Evolutionary conservation across 768 basidiomycete species (phyloP).

Genomic region (Exsudoporus frostii): DNA sequence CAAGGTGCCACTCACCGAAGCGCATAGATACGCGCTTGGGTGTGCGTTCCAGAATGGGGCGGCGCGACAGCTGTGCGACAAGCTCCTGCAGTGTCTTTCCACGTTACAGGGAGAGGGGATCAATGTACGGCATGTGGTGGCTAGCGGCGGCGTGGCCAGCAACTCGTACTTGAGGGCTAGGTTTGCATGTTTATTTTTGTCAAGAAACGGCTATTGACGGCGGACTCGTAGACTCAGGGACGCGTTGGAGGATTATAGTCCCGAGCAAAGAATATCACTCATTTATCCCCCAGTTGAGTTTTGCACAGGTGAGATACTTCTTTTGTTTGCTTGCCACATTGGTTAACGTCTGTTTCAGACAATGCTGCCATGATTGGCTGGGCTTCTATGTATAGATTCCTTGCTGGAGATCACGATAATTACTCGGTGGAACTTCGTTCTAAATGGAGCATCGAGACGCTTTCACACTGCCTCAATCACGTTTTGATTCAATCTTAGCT

Average conservation of each 20-base stretch:
- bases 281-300: constrained; percentile 74
- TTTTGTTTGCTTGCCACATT: background rate
- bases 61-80: constrained; percentile 70
- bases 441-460: constrained; percentile 74
- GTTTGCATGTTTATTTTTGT: constrained; percentile 36
- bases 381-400: constrained; percentile 83
- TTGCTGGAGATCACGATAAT: constrained; percentile 54
- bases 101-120: constrained; percentile 48
- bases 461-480: background rate
- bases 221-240: constrained; percentile 30
- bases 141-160: constrained; percentile 93
- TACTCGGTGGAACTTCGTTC: constrained; percentile 59
- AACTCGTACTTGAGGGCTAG: constrained; percentile 66
- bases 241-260: constrained; percentile 26
- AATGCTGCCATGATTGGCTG: constrained; percentile 97
- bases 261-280: constrained; percentile 40
- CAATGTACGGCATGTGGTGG: constrained; percentile 58
- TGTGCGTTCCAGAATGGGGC: constrained; percentile 72
- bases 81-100: constrained; percentile 42
- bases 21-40: constrained; percentile 47
- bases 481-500: background rate
- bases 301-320: constrained; percentile 65
- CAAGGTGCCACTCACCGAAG: constrained; percentile 30
- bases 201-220: background rate
- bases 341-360: constrained; percentile 44